Evolutionary conservation across 129 eudicot species (phyloP), one percentile per base, ranked within the genome.

Genomic region (sunflower (Helianthus annuus)): DNA sequence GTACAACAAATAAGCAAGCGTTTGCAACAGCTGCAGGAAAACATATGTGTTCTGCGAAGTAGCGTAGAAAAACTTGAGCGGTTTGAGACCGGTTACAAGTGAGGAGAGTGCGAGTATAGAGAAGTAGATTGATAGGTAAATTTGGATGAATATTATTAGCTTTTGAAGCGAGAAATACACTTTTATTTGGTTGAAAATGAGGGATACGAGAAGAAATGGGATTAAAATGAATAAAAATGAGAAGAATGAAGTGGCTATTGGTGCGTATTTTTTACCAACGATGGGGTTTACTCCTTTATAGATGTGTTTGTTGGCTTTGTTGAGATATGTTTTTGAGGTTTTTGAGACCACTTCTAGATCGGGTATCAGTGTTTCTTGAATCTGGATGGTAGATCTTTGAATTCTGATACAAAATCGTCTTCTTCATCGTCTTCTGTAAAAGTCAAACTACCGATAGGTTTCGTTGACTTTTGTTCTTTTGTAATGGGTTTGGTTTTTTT

Each of bases 21-120:
- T 94, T 17, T 94, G 98, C 48, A 94, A n/a, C 36, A 94, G 86
- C 70, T 94, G 98, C 14, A 94, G 14, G 66, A 97, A 82, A 3
- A 94, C 64, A 44, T 94, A 94, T 7, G 98, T 94, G 70, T 92
- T 82, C 85, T 81, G 92, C 46, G 98, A 90, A 51, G 98, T 90
- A 3, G 97, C 84, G 78, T 90, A 94, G 80, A 94, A 90, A 59
- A 94, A 94, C 82, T 75, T 87, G 6, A 94, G 68, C 0, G 98
- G 98, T 73, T 94, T 97, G 2, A 94, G 84, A 0, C 98, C 98
- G 1, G 98, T 94, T 5, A 82, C 82, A 1, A 90, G 48, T 5
- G 97, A 80, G 3, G 98, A 94, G 1, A 94, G 63, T 68, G 82
- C 84, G 4, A 94, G 87, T 8, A 94, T 87, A 0, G 93, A 69